Base-by-base conservation (phyloP, 768 basidiomycete species). In the Termitomyces sp. region DNA sequence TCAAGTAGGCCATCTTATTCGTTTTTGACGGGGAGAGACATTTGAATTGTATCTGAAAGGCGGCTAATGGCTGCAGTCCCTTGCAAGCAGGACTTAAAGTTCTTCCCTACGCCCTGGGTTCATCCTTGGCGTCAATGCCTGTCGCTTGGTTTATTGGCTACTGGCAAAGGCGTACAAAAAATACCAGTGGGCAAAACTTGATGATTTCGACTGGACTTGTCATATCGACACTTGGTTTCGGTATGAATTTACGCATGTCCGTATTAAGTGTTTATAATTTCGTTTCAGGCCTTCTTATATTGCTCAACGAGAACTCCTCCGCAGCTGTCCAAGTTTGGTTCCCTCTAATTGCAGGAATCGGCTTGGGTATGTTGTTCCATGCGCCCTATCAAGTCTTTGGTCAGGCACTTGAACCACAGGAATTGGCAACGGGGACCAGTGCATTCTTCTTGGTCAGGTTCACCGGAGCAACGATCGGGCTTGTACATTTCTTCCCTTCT, bases 371-470 rank as follows among this genome's bases (percentile, higher is more conserved):
- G 82, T 72, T 92, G 25, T 91, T 92, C 69, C 90, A 92, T 64
- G 85, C 90, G 0, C 91, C 91, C 7, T 91, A 90, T 63, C 89
- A 91, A 64, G 80, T 91, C 9, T 89, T 93, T 65, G 82, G 82
- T 46, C 78, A 77, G 56, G 82, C 85, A 12, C 68, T 93, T 33
- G 78, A 81, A 53, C 80, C 83, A 7, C 73, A 78, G 44, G 85
- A 91, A 60, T 67, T 91, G 49, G 90, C 91, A 3, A 79, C 84
- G 20, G 88, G 89, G 29, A 94, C 91, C 10, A 87, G 89, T 64
- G 90, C 89, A 11, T 94, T 93, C 68, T 93, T 94, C 70, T 76
- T 93, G 52, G 89, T 91, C 42, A 80, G 91, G 41, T 93, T 93
- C 70, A 92, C 90, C 35, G 91, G 91, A 9, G 89, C 91, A 31